Base-by-base conservation (phyloP, 192 early-diverging fungal species). In the Gaertneriomyces semiglobifer region DNA sequence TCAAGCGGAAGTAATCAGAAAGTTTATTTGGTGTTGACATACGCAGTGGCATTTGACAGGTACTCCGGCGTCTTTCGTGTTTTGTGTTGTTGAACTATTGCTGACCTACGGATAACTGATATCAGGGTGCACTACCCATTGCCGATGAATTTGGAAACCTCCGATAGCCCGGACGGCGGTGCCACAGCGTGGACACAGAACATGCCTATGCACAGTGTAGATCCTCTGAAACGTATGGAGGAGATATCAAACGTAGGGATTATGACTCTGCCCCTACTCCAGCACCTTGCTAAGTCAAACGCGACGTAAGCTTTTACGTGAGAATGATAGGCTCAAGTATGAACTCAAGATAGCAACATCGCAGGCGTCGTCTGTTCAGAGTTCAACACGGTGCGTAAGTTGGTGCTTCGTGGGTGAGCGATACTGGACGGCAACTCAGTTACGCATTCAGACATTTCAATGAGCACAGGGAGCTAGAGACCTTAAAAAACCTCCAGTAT, bases 41-140 rank as follows among this genome's bases (percentile, higher is more conserved):
- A 84, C 58, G 71, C 77, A 5, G 72, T 74, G 33, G 75, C 79
- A 3, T 81, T 81, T 53, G 80, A 84, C 64, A 60, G 80, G 76
- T 82, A 47, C 42, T 52, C n/a, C 25, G 2, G 18, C n/a, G 6
- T 16, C 11, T 54, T 25, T 63, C 5, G 14, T 33, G 11, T 12
- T 56, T 12, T 47, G 7, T 58, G 44, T 1, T 51, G 11, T 47
- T 65, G n/a, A 45, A 58, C 39, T 5, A 11, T n/a, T 18, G 33
- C 57, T 42, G 4, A 40, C 44, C 19, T 7, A 50, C 59, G 41
- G 8, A 7, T 52, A 16, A 52, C 10, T 10, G 40, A 16, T 45
- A 5, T 44, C 51, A 82, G 81, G 14, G 78, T 84, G 7, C 82
- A 84, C 53, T 84, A 84, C 68, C 82, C 82, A 8, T 53, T 84